Percentiles rank a stretch among this genome's conserved stretches.
phyloP scores from a whole-genome alignment of 140 eudicot species.

The Ambrosia hybrid region DNA sequence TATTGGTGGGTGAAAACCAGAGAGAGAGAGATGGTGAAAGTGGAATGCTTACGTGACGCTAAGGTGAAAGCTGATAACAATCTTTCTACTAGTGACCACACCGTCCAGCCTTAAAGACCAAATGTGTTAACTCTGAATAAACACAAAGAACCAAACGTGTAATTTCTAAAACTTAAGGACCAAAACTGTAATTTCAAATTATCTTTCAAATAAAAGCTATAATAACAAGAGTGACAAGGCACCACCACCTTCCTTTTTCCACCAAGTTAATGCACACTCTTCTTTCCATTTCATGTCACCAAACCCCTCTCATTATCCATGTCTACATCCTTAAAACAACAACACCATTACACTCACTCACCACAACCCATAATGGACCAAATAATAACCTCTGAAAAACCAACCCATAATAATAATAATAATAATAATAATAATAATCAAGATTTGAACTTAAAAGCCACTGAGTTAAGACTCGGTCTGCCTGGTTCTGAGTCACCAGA shows the following conservation, averaged over 20 bases:
- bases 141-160: no score
- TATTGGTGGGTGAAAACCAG: no score
- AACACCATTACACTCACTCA: not conserved
- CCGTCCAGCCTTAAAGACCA: no score
- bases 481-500: conserved; percentile 79
- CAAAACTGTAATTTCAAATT: not conserved
- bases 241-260: conserved; percentile 21
- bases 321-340: conserved; percentile 26
- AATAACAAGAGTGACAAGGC: not conserved
- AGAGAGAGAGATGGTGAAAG: no score
- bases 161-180: no score
- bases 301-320: conserved; percentile 28
- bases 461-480: conserved; percentile 71
- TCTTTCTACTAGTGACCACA: no score
- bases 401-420: not conserved
- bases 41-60: no score
- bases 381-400: not conserved
- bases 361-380: conserved; percentile 9
- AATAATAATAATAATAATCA: conserved; percentile 8
- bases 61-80: no score
- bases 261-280: not conserved
- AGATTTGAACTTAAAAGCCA: conserved; percentile 61
- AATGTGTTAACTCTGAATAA: no score
- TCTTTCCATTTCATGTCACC: not conserved
- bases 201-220: not conserved